Percentiles rank a stretch among this genome's conserved stretches.
These are phyloP conservation scores for Trichoderma afroharzianum DNA, from an alignment of 2,329 filamentous ascomycete genomes.

Conservation along the genomic window DNA sequence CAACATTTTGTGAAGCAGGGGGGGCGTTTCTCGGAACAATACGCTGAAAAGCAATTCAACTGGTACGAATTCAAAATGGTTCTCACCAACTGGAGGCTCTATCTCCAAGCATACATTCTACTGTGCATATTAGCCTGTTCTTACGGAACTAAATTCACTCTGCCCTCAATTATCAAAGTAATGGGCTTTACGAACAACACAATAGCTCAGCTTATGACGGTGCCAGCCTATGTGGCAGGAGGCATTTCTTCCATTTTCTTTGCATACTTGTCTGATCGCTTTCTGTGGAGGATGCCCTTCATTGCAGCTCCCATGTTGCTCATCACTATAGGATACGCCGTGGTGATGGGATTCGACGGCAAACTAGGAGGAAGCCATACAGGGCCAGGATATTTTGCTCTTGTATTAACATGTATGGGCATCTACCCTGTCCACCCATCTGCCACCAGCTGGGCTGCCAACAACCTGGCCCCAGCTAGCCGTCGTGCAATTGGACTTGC, in stretches of 20 bases:
- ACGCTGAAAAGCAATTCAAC: constrained; percentile 17
- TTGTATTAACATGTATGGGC: constrained; percentile 64
- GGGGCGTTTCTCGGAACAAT: constrained; percentile 24
- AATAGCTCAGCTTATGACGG: constrained; percentile 21
- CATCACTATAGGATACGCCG: constrained; percentile 57
- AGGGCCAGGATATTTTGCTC: constrained; percentile 61
- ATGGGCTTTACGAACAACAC: constrained; percentile 11
- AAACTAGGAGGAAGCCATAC: constrained; percentile 36
- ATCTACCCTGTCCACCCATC: constrained; percentile 64
- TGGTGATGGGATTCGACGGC: constrained; percentile 57
- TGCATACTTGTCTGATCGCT: constrained; percentile 2
- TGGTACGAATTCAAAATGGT: constrained; percentile 10
- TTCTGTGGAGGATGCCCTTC: background rate
- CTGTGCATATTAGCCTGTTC: constrained; percentile 8
- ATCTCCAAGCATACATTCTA: background rate
- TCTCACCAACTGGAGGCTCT: constrained; percentile 9
- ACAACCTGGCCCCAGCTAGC: constrained; percentile 55
- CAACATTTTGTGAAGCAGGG: constrained; percentile 30
- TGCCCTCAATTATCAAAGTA: background rate
- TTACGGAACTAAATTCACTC: constrained; percentile 25
- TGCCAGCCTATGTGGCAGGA: constrained; percentile 2
- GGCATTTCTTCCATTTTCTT: background rate
- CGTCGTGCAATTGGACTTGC: constrained; percentile 38
- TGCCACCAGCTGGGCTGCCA: constrained; percentile 64
- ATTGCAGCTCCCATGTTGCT: background rate